Evolutionary conservation across 768 basidiomycete species (phyloP), one percentile per base, ranked within the genome.

Genomic region (Dendrothele bispora): DNA sequence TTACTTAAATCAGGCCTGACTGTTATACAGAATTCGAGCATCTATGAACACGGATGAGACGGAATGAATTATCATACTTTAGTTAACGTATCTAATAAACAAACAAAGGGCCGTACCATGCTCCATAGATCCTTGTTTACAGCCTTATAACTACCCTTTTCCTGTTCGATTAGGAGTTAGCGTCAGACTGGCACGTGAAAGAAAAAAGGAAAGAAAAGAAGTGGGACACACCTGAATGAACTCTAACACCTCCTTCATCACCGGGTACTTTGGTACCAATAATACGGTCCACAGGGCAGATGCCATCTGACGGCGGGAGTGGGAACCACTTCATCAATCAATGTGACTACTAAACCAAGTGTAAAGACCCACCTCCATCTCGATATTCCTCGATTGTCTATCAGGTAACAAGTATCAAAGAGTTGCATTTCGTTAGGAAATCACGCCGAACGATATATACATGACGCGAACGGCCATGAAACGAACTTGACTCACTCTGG

Each of bases 121-220:
- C 66, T 78, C 91, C 91, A 94, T 7, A 91, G 67, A 65, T 94
- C 91, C 59, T 88, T 88, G 64, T 90, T 92, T 12, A 83, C 80
- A 0, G 84, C 86, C 59, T 84, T 91, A 66, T 88, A 90, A 3
- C 69, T 74, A 6, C 75, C 78, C 50, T 65, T 72, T 42, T 79
- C 72, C 53, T 78, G 71, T 70, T 77, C 43, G 27, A 40, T 27
- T 24, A 46, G 34, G 15, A n/a, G 68, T 73, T 47, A 44, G 46
- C 41, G 46, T 29, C 37, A 34, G 34, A 32, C 21, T 25, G 18
- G 18, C 11, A 29, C 39, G 39, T 18, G 14, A 39, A 29, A 24
- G n/a, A n/a, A n/a, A n/a, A 14, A 18, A 25, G 25, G 25, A 30
- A 24, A 4, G 28, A 26, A 34, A 45, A 35, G 32, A 38, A 24